Evolutionary conservation across 1,284 basidiomycete genomes (phyloP).

Genomic region (Ganoderma boninense): DNA sequence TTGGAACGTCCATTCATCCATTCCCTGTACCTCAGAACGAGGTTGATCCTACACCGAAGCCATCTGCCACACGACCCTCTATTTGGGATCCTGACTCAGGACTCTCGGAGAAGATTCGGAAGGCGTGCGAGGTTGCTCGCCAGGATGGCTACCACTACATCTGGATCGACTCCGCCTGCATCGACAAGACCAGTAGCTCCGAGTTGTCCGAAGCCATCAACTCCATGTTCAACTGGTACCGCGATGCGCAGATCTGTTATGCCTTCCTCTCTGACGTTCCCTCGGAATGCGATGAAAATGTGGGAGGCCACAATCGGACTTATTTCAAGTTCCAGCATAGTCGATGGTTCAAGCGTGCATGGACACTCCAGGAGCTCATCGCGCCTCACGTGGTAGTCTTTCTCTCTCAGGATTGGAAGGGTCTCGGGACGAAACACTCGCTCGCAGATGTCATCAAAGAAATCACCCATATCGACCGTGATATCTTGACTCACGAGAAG

Average conservation of each 20-base stretch:
- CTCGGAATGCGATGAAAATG: neutral
- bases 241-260: constrained; percentile 8
- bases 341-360: neutral
- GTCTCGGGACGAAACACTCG: neutral
- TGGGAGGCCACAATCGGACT: neutral
- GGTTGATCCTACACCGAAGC: too few relatives aligned
- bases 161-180: constrained; percentile 18
- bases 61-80: too few relatives aligned
- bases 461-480: neutral
- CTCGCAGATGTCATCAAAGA: neutral
- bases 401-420: neutral
- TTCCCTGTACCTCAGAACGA: too few relatives aligned
- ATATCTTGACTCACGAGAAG: neutral
- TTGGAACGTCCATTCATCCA: too few relatives aligned
- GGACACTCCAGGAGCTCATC: constrained; percentile 16
- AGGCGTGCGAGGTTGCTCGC: constrained; percentile 4
- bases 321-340: neutral
- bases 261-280: constrained; percentile 13
- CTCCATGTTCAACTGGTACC: constrained; percentile 13
- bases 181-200: constrained; percentile 16
- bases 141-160: constrained; percentile 2
- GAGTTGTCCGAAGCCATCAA: constrained; percentile 15
- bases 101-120: constrained; percentile 7
- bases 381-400: neutral
- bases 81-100: neutral